Base-by-base conservation (phyloP, 768 basidiomycete genomes). In the Auricularia sp. region DNA sequence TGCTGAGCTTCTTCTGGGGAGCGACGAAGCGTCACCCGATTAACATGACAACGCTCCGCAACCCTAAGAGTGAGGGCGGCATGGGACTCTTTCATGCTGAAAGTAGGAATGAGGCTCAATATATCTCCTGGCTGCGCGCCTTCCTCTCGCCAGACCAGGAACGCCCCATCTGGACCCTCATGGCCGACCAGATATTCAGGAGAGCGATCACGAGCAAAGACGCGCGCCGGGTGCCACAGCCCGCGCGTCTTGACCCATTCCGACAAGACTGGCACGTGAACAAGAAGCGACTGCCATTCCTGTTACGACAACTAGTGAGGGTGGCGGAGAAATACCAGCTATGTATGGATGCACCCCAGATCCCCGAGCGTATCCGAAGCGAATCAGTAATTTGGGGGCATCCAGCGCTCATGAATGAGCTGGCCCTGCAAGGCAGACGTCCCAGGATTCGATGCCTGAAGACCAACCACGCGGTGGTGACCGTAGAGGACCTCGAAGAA, bases 1-100 rank as follows among this genome's bases (percentile, higher is more conserved):
- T 71, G 3, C 21, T 66, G 1, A 64, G 69, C 3, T 77, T 76
- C 35, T 66, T 77, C 3, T 77, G n/a, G 72, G 72, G 42, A 11
- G 63, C 61, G 10, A 39, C 61, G 36, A 62, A n/a, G 6, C 39
- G 60, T 1, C 60, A 47, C 47, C 39, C 56, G 36, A 36, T 36
- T 36, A 64, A 68, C 44, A 29, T 34, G 33, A 44, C 65, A 3
- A 66, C 63, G 43, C 42, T 36, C 36, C 35, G 39, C 11, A n/a
- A 18, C 11, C 21, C 53, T 2, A 36, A 21, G 62, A 70, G 67
- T 61, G 29, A 47, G 64, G 36, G 33, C 35, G 18, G 64, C 10
- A 10, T 18, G 5, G 18, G 18, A 12, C 47, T 51, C 47, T 21
- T 51, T 16, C 6, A 18, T 16, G 16, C 21, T 5, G 47, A 21